Conservation (phyloP, 495 filamentous ascomycete genomes). For the Penicillium daleae region DNA sequence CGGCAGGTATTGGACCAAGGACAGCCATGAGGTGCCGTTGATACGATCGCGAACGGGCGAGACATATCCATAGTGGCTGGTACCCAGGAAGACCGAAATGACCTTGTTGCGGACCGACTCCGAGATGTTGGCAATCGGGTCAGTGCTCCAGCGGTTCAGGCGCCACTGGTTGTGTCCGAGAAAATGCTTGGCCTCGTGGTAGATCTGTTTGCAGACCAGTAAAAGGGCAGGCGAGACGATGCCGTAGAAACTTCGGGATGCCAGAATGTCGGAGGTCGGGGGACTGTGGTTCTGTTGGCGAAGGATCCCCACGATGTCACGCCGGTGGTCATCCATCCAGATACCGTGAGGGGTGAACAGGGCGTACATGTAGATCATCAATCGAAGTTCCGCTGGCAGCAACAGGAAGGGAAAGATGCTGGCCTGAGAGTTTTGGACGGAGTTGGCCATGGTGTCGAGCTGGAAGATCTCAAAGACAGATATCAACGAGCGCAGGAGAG, state of each 20-base stretch:
- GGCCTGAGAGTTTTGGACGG: neutral
- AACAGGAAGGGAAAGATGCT: neutral
- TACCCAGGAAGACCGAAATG: neutral
- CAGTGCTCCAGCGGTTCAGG: slow-evolving; percentile 1
- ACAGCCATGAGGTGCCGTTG: neutral
- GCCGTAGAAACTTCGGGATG: neutral
- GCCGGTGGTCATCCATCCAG: neutral
- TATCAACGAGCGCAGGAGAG: neutral
- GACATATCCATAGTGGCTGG: neutral
- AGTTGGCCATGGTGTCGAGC: neutral
- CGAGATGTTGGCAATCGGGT: neutral
- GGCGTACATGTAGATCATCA: neutral
- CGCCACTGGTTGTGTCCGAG: neutral
- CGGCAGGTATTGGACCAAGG: neutral
- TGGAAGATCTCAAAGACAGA: neutral
- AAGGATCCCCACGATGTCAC: neutral
- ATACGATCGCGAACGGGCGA: neutral
- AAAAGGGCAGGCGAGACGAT: slow-evolving; percentile 3
- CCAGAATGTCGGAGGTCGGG: neutral
- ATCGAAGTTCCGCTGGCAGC: neutral
- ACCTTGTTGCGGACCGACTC: neutral
- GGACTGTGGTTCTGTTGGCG: neutral
- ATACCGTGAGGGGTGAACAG: neutral
- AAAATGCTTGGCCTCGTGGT: neutral
- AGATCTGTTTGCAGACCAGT: neutral